Percentiles rank a stretch among this genome's conserved stretches.
Evolutionary conservation across 768 basidiomycete genomes (phyloP).

Genomic region (Kwoniella mangroviensis): DNA sequence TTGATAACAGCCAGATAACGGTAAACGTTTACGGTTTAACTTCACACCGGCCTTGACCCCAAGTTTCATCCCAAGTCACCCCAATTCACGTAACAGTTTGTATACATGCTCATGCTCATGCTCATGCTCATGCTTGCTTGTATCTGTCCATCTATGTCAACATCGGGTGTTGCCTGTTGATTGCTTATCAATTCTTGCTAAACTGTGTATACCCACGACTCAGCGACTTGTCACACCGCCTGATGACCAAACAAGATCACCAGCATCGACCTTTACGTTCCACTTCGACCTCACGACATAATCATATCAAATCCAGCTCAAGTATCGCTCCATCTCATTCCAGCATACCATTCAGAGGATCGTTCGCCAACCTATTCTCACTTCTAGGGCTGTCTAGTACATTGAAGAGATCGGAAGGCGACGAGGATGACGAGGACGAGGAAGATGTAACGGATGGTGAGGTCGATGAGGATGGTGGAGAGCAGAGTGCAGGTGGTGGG

Average conservation of each 20-base stretch:
- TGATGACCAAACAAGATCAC: background rate
- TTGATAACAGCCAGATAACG: background rate
- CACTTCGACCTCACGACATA: background rate
- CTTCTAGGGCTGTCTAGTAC: background rate
- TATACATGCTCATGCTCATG: no score
- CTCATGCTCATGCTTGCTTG: no score
- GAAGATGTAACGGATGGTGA: slow-evolving; percentile 9
- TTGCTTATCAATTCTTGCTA: background rate
- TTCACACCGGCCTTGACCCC: background rate
- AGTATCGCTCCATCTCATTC: background rate
- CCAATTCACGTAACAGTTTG: no score
- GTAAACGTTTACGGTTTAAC: background rate
- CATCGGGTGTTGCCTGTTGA: background rate
- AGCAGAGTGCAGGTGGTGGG: slow-evolving; percentile 23
- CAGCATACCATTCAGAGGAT: slow-evolving; percentile 53
- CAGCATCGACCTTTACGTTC: background rate
- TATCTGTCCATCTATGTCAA: no score
- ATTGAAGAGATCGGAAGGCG: background rate
- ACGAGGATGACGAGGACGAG: slow-evolving; percentile 2
- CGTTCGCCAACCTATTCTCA: slow-evolving; percentile 22
- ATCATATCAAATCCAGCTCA: background rate
- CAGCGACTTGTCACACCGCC: no score
- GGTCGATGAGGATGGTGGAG: slow-evolving; percentile 19
- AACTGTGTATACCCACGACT: no score
- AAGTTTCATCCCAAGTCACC: no score